Evolutionary conservation across 2,329 filamentous ascomycete species (phyloP), one percentile per base, ranked within the genome.

Genomic region (Neonectria neomacrospora): DNA sequence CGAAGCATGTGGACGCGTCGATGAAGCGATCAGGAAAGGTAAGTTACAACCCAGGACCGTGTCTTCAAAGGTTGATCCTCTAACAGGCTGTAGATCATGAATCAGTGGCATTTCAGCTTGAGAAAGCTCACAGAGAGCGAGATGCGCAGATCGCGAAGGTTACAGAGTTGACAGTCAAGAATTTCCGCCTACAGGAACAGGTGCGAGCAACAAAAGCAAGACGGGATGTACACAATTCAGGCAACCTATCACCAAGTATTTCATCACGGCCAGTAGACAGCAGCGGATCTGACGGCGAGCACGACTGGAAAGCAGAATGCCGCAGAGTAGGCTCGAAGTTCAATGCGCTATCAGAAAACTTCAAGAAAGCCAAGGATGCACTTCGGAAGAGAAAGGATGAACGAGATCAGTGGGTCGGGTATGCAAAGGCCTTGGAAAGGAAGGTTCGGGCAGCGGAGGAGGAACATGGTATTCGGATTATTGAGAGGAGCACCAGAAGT

Each of bases 361-460:
- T 82, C 70, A 83, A 77, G 59, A 77, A 68, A 2, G 76, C 80
- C 48, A 79, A 79, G 59, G 75, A 76, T 12, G 74, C 77, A 8
- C 74, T 82, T 9, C 71, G 74, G 32, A 81, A 78, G 66, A 79
- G 79, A 51, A 81, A 80, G 28, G 75, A 78, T 1, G 78, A 81
- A 23, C 79, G 79, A 4, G 77, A 82, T 7, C 69, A 72, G 32
- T 88, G 85, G 85, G 76, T 78, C 26, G 73, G 76, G 6, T 81
- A 85, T 57, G 80, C 81, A 5, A 78, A 78, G 22, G 68, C 76
- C 12, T 71, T 86, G 18, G 77, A 83, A 54, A 74, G 74, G 26
- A 83, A 78, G 62, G 76, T 87, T 11, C 76, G 77, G 48, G 75
- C 72, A 23, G 75, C 85, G 10, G 80, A 85, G 63, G 76, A 76